Evolutionary conservation across 139 green algal genomes (phyloP).

Genomic region (Penium margaritaceum): DNA sequence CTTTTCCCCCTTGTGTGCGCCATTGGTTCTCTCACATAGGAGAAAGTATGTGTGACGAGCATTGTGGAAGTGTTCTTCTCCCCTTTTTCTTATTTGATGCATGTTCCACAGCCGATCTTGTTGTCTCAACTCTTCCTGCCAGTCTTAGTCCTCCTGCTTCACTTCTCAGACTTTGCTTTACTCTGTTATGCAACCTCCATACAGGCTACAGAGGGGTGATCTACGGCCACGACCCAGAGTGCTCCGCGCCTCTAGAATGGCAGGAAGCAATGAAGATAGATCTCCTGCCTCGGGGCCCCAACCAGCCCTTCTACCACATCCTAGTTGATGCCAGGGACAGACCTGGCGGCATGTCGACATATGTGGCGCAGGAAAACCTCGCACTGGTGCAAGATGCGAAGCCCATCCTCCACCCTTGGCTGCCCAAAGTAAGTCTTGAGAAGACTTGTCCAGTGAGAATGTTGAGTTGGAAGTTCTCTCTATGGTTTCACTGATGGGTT

Average conservation of each 20-base stretch:
- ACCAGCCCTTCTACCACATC: slow-evolving; percentile 42
- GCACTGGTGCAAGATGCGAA: slow-evolving; percentile 5
- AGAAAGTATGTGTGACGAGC: slow-evolving; percentile 7
- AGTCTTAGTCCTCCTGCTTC: too few relatives aligned
- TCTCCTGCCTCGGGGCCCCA: slow-evolving; percentile 18
- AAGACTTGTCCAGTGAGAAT: too few relatives aligned
- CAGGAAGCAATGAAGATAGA: slow-evolving; percentile 44
- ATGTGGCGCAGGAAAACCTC: slow-evolving; percentile 43
- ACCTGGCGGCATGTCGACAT: slow-evolving; percentile 29
- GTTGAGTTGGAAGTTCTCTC: too few relatives aligned
- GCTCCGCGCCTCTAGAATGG: slow-evolving; percentile 34
- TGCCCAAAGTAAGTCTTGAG: slow-evolving; percentile 35
- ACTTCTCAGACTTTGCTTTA: too few relatives aligned
- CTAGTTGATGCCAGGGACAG: slow-evolving; percentile 26
- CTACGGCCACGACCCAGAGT: slow-evolving; percentile 39
- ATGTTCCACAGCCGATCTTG: too few relatives aligned
- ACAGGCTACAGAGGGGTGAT: slow-evolving; percentile 42
- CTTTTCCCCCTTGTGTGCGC: too few relatives aligned
- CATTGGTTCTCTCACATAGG: too few relatives aligned
- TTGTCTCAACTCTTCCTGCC: too few relatives aligned
- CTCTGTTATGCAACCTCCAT: not conserved
- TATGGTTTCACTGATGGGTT: too few relatives aligned
- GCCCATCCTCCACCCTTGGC: slow-evolving; percentile 39
- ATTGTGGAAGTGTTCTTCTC: not conserved
- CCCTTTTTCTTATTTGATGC: too few relatives aligned